A percentile compares a stretch with the other conserved stretches of the same genome.
Conservation (phyloP, 2,329 filamentous ascomycete genomes). For the Decorospora gaudefroyi region DNA sequence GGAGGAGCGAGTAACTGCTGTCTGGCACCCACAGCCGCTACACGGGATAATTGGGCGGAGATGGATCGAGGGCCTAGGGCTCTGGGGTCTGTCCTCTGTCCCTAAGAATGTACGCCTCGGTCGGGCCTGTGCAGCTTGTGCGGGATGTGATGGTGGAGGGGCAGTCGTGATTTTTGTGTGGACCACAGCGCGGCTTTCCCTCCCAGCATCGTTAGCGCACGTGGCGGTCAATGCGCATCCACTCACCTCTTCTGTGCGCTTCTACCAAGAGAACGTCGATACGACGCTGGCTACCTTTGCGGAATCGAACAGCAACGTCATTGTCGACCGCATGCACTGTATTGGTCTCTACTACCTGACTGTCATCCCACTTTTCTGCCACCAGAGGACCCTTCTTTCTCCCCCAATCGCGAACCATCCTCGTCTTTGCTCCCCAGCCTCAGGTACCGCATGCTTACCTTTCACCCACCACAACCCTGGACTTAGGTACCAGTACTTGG, state of each 20-base stretch:
- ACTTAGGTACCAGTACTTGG: too few species aligned
- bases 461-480: too few species aligned
- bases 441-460: too few species aligned
- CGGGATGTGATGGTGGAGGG: constrained; percentile 25
- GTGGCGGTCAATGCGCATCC: constrained; percentile 18
- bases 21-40: constrained; percentile 21
- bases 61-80: constrained; percentile 9
- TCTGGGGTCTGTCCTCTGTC: constrained; percentile 22
- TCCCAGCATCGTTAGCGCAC: constrained; percentile 20
- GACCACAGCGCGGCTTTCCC: constrained; percentile 21
- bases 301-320: neutral
- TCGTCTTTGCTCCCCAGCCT: too few species aligned
- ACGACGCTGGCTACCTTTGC: neutral
- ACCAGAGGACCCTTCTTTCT: too few species aligned
- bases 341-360: too few species aligned
- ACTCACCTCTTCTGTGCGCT: constrained; percentile 1
- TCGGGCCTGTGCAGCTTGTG: constrained; percentile 37
- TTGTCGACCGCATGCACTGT: neutral
- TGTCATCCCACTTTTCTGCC: too few species aligned
- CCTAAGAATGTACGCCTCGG: constrained; percentile 28
- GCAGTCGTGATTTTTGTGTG: constrained; percentile 25
- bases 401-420: too few species aligned
- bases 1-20: constrained; percentile 18
- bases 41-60: constrained; percentile 17
- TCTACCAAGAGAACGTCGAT: neutral